Percentiles rank a stretch among this genome's conserved stretches.
These are phyloP conservation scores for Pigoraptor vietnamica DNA, from an alignment of 78 protist genomes.

Conservation along the genomic window DNA sequence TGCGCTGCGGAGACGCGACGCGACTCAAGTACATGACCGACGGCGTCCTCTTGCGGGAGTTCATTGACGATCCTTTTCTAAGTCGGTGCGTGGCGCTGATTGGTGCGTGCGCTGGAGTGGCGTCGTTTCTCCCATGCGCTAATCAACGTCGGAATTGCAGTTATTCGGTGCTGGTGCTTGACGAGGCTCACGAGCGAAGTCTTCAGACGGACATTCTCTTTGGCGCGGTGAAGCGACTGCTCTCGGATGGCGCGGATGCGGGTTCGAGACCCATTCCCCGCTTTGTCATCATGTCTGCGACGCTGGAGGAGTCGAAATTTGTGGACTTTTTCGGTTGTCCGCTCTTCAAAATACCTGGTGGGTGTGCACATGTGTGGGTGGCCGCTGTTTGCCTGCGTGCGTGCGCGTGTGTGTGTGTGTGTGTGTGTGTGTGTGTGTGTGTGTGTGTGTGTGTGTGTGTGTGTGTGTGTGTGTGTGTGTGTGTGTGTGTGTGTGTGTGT, in stretches of 20 bases:
- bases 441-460: no score
- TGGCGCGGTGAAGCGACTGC: slow-evolving; percentile 23
- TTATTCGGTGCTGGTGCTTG: slow-evolving; percentile 48
- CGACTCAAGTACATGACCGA: slow-evolving; percentile 66
- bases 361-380: no score
- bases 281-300: slow-evolving; percentile 68
- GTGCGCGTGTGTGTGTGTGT: no score
- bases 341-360: slow-evolving; percentile 25
- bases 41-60: slow-evolving; percentile 81
- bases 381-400: no score
- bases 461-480: no score
- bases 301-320: slow-evolving; percentile 34
- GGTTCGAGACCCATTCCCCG: not conserved
- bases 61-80: not conserved
- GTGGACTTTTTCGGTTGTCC: slow-evolving; percentile 19
- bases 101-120: not conserved
- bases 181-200: slow-evolving; percentile 76
- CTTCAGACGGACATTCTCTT: slow-evolving; percentile 57
- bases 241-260: not conserved
- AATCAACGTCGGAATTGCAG: not conserved
- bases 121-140: slow-evolving; percentile 14
- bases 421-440: no score
- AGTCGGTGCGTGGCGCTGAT: not conserved
- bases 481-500: no score
- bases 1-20: slow-evolving; percentile 16